Evolutionary conservation across 352 stramenopile species (phyloP), one percentile per base, ranked within the genome.

Genomic region (Thraustotheca clavata): DNA sequence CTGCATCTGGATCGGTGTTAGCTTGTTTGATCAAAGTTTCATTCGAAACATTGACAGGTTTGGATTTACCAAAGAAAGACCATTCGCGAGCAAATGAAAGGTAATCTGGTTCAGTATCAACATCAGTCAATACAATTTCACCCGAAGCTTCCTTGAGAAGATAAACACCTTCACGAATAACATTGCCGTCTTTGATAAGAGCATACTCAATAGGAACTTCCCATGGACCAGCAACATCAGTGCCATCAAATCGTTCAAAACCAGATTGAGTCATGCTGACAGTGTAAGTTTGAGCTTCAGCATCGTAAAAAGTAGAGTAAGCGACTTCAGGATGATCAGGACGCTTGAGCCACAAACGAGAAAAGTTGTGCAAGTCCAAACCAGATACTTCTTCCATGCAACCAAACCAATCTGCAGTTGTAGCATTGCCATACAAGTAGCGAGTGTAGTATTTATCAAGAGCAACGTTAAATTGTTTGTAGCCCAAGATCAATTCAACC

Each of bases 391-490:
- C 72, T 60, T 88, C 78, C 80, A 89, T 89, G 72, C 78, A 88
- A 50, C 73, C 68, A 52, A 89, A 87, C 80, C 80, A 89, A 35
- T 89, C 74, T 70, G 83, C 84, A 8, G 67, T 85, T 33, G 80
- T 89, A 8, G 80, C 80, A 67, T 89, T 89, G 43, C 73, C 70
- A 47, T 79, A 88, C 20, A 73, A 74, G 67, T 87, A 89, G 39
- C 85, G 80, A 33, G 80, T 89, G 69, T 89, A 79, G 67, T 89
- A 89, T 62, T 76, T 84, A 59, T 89, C 78, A 12, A 89, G 75
- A 18, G 77, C 80, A 68, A 88, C 83, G 70, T 90, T 79, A 67
- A 90, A 90, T n/a, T 69, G 62, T 43, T 70, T 76, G 18, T 86
- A 69, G 38, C 79, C 79, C 34, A 88, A 35, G 12, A 90, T 76